Evolutionary conservation across 2,329 filamentous ascomycete species (phyloP), one percentile per base, ranked within the genome.

Genomic region (Exophiala sp.): DNA sequence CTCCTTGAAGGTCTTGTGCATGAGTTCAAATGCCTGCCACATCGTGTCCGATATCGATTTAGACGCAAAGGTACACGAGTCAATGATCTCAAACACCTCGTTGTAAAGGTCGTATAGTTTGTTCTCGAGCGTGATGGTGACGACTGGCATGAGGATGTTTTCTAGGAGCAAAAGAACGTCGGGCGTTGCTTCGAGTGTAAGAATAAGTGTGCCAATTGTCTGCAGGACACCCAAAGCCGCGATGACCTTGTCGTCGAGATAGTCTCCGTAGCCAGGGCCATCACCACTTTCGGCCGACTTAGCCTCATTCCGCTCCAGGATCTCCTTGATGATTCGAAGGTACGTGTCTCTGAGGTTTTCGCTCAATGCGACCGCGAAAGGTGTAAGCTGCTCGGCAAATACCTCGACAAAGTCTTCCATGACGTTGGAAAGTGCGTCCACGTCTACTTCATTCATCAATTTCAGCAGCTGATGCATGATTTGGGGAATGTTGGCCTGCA

Each of bases 401-500:
- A 97, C 90, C 68, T 98, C 93, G 39, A 98, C 93, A 65, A 98
- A 98, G 65, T 98, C 93, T 70, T 98, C 93, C 93, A 98, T 98
- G 32, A 98, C 93, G 64, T 97, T 97, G 18, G 93, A 91, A 34
- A 98, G 76, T 3, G 93, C 90, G 68, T 98, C 93, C 41, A 98
- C 91, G 65, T 98, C 93, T 51, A 94, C 93, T 70, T 98, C 93
- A 65, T 98, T 98, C 22, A 93, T 91, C 50, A 98, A 75, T 73
- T 97, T 97, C 47, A 98, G 77, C 11, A 98, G 78, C 70, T 98
- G 91, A 71, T 97, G 94, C 93, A 98, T 98, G 64, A 98, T 97
- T 63, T 95, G 94, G 13, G 93, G 90, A 59, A 98, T 98, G 67
- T 90, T 96, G 64, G 90, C 83, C 70, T 96, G 90, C 93, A 98